phyloP scores from a whole-genome alignment of 2,329 filamentous ascomycete genomes.

The Scytalidium lignicola region DNA sequence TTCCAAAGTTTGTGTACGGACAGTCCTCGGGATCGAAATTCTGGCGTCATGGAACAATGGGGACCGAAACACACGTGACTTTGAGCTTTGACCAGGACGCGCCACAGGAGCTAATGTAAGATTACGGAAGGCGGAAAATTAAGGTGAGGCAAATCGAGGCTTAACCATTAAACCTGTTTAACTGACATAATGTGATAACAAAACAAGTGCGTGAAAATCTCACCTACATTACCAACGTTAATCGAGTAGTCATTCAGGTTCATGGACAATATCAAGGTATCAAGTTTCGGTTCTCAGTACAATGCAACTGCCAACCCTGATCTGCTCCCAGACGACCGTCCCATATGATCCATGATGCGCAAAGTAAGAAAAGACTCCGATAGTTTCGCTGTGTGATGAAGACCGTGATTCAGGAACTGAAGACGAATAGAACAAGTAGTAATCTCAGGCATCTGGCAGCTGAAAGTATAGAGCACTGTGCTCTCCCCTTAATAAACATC shows the following conservation, averaged over 20 bases:
- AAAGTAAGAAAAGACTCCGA: slow-evolving; percentile 18
- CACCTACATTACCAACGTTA: neutral
- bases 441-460: slow-evolving; percentile 10
- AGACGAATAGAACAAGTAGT: slow-evolving; percentile 13
- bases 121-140: neutral
- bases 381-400: slow-evolving; percentile 26
- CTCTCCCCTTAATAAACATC: slow-evolving; percentile 4
- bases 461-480: slow-evolving; percentile 8
- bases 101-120: neutral
- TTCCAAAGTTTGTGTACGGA: neutral
- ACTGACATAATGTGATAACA: no score
- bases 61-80: neutral
- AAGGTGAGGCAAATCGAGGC: neutral
- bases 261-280: neutral
- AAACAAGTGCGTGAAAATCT: neutral
- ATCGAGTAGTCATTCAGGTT: neutral
- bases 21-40: neutral
- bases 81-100: neutral
- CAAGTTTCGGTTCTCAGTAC: slow-evolving; percentile 12
- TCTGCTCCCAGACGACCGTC: slow-evolving; percentile 21
- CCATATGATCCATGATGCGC: slow-evolving; percentile 23
- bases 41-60: neutral
- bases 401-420: slow-evolving; percentile 22
- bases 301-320: slow-evolving; percentile 18
- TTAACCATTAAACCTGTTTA: neutral